A percentile compares a stretch with the other conserved stretches of the same genome.
Conservation (phyloP, 805 yeast genomes). For the Candida ficus region DNA sequence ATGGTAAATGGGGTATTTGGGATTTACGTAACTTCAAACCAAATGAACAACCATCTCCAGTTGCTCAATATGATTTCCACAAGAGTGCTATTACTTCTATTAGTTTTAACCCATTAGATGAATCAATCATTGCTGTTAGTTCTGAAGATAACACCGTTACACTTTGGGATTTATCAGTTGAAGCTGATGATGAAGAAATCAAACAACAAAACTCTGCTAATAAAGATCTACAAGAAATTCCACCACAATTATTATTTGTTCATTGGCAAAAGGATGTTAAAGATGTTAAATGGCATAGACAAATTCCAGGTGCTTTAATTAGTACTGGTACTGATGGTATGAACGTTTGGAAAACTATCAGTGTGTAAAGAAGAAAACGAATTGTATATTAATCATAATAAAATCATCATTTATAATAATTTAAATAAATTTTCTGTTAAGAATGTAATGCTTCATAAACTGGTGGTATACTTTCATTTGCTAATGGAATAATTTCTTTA, state of each 20-base stretch:
- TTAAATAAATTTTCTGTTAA: background rate
- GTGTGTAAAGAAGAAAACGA: conserved; percentile 46
- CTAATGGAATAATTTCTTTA: background rate
- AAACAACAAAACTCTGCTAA: conserved; percentile 76
- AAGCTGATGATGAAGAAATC: conserved; percentile 97
- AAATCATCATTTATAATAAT: background rate
- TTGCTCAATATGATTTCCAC: conserved; percentile 94
- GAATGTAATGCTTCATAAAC: background rate
- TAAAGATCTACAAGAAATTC: conserved; percentile 80
- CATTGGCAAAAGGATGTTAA: conserved; percentile 98
- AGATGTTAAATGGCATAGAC: conserved; percentile 97
- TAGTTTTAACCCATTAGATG: conserved; percentile 92
- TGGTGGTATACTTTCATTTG: background rate
- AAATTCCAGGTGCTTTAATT: conserved; percentile 92
- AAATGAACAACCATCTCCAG: conserved; percentile 56
- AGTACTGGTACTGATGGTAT: conserved; percentile 96
- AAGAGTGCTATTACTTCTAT: conserved; percentile 89
- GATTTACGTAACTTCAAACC: conserved; percentile 83
- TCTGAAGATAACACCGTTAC: conserved; percentile 97
- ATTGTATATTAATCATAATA: background rate
- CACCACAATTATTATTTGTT: conserved; percentile 91
- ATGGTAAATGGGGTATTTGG: conserved; percentile 98
- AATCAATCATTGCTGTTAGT: conserved; percentile 91
- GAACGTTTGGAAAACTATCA: conserved; percentile 93
- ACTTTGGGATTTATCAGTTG: conserved; percentile 96